Conservation (phyloP, 1,284 basidiomycete genomes). For the Lentinus polychrous region DNA sequence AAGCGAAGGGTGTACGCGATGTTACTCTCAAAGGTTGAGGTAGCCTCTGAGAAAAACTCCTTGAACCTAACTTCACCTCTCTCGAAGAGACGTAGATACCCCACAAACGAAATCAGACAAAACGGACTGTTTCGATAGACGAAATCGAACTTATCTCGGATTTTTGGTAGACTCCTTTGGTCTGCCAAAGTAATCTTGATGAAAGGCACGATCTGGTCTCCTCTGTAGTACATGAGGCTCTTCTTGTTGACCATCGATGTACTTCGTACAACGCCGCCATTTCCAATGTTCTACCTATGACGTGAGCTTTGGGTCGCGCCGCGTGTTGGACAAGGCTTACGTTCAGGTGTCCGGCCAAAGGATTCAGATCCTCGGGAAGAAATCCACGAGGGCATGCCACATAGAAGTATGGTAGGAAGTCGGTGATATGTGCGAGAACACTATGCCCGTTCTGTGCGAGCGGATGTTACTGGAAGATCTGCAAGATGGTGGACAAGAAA, state of each 20-base stretch:
- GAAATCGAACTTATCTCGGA: conserved; percentile 74
- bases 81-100: conserved; percentile 74
- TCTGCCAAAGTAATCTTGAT: conserved; percentile 76
- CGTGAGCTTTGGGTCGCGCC: neutral
- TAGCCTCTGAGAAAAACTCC: conserved; percentile 46
- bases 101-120: conserved; percentile 12
- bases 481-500: conserved; percentile 7
- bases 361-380: conserved; percentile 52
- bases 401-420: conserved; percentile 90
- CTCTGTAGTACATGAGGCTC: conserved; percentile 82
- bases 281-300: conserved; percentile 22
- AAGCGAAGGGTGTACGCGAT: conserved; percentile 85
- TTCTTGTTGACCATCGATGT: conserved; percentile 64
- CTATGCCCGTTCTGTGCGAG: conserved; percentile 72
- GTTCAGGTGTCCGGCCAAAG: conserved; percentile 72
- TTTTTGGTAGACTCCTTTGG: conserved; percentile 73
- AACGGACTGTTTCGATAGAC: no score
- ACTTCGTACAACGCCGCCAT: conserved; percentile 38
- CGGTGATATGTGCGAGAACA: conserved; percentile 74
- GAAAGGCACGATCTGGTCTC: conserved; percentile 75
- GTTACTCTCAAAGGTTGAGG: conserved; percentile 86
- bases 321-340: conserved; percentile 42
- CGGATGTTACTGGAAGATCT: neutral
- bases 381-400: conserved; percentile 83
- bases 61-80: conserved; percentile 73